Base-by-base conservation (phyloP, 2,329 filamentous ascomycete genomes). In the Clarireedia hainanense region DNA sequence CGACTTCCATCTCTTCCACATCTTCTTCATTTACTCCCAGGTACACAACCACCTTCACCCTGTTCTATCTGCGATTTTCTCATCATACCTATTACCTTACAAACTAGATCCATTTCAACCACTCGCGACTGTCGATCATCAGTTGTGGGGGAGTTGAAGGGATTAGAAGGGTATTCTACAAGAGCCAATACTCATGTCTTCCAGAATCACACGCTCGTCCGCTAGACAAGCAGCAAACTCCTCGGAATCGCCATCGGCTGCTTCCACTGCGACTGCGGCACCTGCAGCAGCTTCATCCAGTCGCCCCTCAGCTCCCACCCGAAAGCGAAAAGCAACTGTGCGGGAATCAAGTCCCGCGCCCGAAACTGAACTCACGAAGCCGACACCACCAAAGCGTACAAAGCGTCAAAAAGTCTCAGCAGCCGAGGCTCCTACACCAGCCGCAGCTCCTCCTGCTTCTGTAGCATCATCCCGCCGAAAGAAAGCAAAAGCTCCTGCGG, bases 201-300 rank as follows among this genome's bases (percentile, higher is more conserved):
- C 85, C 82, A 96, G 91, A 89, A 85, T 94, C 69, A 96, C 92
- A 80, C 90, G 92, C 79, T 94, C 91, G 69, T 87, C 91, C 74
- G 88, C 91, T 77, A 91, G 91, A 79, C 85, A 89, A 82, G 89
- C 89, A 77, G 87, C 89, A 71, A 82, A 68, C 65, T 62, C 69
- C 61, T 62, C 66, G 64, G 59, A 66, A 34, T 34, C 30, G 50
- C 62, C 67, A 49, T 64, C 72, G 67, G 66, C 51, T 52, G 50
- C 45, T 15, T 56, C 69, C 60, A 67, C 73, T 68, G 70, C 74
- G 61, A 68, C 73, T 68, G 70, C 74, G 58, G 67, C 70, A 60
- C 65, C 70, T 63, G 58, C 63, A 54, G 63, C 69, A 47, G 58
- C 68, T 55, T 68, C 71, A 67, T 73, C 72, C 66, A 73, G 70